Conservation (phyloP, 1,139 yeast genomes). For the Saccharomyces hybrid region DNA sequence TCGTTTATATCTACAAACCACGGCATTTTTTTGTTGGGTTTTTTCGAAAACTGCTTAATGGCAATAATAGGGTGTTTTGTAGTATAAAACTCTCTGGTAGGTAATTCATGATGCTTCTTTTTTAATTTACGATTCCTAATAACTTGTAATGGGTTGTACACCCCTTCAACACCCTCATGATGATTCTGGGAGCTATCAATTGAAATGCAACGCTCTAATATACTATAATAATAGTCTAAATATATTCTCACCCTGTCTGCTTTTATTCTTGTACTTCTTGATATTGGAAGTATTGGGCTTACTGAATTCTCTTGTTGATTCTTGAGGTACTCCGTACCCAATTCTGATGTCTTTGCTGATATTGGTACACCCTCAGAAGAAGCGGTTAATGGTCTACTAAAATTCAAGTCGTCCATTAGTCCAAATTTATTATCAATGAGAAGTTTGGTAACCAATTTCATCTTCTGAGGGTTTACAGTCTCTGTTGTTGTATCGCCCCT, state of each 20-base stretch:
- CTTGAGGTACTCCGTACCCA: neutral
- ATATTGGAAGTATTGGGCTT: slow-evolving; percentile 7
- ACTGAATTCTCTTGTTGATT: slow-evolving; percentile 1
- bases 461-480: slow-evolving; percentile 11
- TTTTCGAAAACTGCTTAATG: slow-evolving; percentile 25
- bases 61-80: slow-evolving; percentile 28
- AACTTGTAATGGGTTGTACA: slow-evolving; percentile 74
- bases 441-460: slow-evolving; percentile 22
- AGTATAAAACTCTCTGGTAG: slow-evolving; percentile 25
- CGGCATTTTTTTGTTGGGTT: slow-evolving; percentile 21
- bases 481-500: neutral
- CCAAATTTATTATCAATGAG: slow-evolving; percentile 26
- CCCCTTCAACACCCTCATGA: slow-evolving; percentile 47
- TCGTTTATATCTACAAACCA: slow-evolving; percentile 73
- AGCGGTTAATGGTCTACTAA: slow-evolving; percentile 7
- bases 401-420: slow-evolving; percentile 29
- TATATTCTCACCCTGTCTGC: slow-evolving; percentile 30
- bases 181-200: slow-evolving; percentile 12
- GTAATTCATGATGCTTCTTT: slow-evolving; percentile 37
- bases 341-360: neutral
- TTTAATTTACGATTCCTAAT: slow-evolving; percentile 60
- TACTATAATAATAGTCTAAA: slow-evolving; percentile 27
- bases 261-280: slow-evolving; percentile 23
- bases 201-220: slow-evolving; percentile 21
- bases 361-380: slow-evolving; percentile 4